Conservation (phyloP, 2,329 filamentous ascomycete species). For the Nemania bipapillata region DNA sequence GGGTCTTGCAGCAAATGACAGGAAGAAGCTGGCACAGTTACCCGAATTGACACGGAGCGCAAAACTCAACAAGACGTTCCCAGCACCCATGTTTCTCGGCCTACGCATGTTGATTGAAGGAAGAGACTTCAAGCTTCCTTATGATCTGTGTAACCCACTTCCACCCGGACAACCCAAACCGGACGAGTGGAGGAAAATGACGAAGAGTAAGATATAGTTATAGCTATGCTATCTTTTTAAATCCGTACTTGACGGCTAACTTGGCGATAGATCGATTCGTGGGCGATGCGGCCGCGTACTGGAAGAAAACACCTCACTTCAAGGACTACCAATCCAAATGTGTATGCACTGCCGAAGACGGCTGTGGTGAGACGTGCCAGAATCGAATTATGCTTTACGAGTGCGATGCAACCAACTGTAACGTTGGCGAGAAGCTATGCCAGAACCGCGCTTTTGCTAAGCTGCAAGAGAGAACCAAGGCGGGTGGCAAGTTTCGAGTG, state of each 20-base stretch:
- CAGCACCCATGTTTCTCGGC: conserved; percentile 81
- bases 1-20: conserved; percentile 63
- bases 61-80: conserved; percentile 69
- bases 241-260: conserved; percentile 47
- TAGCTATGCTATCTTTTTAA: not conserved
- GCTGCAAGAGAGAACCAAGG: conserved; percentile 77
- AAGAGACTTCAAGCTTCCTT: conserved; percentile 88
- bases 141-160: conserved; percentile 87
- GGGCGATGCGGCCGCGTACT: conserved; percentile 80
- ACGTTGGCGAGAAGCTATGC: conserved; percentile 76
- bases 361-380: conserved; percentile 89
- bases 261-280: conserved; percentile 81
- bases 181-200: conserved; percentile 90
- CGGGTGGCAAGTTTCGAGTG: conserved; percentile 85
- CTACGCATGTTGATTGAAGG: conserved; percentile 75
- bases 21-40: conserved; percentile 61
- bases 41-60: conserved; percentile 60
- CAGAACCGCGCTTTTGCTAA: conserved; percentile 88
- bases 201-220: conserved; percentile 75
- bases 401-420: conserved; percentile 91
- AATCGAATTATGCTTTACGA: conserved; percentile 98
- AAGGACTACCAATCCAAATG: conserved; percentile 81
- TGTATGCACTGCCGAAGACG: conserved; percentile 78
- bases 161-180: conserved; percentile 89
- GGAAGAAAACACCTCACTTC: conserved; percentile 80